Percentiles rank a stretch among this genome's conserved stretches.
Conservation (phyloP, 768 basidiomycete genomes). For the Leccinum olivaceopallidum region DNA sequence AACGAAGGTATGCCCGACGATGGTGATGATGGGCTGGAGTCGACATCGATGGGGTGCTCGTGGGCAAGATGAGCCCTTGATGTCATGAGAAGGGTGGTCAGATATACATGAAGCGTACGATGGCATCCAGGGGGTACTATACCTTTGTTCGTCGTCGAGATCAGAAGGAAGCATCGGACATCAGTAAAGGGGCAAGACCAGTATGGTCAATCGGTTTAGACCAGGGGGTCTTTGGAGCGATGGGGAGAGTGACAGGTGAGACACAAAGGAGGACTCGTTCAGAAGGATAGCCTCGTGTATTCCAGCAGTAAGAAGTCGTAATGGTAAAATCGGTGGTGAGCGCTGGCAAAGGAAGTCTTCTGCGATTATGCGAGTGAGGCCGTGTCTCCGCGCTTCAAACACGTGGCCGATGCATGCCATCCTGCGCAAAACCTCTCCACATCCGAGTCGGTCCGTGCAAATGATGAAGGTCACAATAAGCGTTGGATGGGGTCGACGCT, state of each 20-base stretch:
- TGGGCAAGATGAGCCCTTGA: constrained; percentile 28
- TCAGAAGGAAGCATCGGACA: constrained; percentile 30
- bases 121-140: background rate
- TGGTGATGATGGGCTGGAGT: constrained; percentile 30
- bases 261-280: constrained; percentile 9
- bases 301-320: constrained; percentile 28
- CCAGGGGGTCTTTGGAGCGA: constrained; percentile 2
- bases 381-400: constrained; percentile 18
- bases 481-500: constrained; percentile 7
- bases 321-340: constrained; percentile 15
- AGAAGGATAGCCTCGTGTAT: constrained; percentile 27
- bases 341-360: constrained; percentile 12
- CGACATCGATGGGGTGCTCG: constrained; percentile 31
- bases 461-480: background rate
- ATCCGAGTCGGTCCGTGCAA: constrained; percentile 20
- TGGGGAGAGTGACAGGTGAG: constrained; percentile 8
- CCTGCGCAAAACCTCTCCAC: background rate
- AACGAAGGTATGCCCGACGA: constrained; percentile 23
- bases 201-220: constrained; percentile 3
- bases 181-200: constrained; percentile 13
- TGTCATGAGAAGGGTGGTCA: background rate
- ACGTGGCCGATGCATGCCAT: constrained; percentile 29
- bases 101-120: constrained; percentile 3
- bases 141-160: constrained; percentile 33
- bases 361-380: constrained; percentile 16